Conservation (phyloP, 179 eudicot genomes). For the Pouteria campechiana region DNA sequence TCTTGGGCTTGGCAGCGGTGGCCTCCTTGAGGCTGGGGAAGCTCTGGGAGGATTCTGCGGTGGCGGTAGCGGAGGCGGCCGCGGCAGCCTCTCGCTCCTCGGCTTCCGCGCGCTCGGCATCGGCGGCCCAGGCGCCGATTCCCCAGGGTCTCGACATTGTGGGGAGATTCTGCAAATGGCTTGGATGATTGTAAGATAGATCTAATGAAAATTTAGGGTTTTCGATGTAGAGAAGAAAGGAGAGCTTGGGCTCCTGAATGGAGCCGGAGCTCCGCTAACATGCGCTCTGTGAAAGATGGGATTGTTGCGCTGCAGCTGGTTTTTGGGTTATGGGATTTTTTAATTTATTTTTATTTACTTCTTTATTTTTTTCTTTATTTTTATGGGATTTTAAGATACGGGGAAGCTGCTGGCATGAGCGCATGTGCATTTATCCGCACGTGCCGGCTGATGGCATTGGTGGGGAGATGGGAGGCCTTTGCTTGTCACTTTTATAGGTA, state of each 20-base stretch:
- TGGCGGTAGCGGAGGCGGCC: conserved; percentile 25
- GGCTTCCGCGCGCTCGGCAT: conserved; percentile 69
- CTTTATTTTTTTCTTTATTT: no score
- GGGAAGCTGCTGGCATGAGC: no score
- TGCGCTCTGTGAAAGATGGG: neutral
- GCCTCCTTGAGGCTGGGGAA: conserved; percentile 12
- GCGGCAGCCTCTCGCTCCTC: conserved; percentile 39
- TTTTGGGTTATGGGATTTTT: no score
- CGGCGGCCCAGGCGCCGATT: conserved; percentile 92
- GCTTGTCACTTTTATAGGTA: no score
- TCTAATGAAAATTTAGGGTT: neutral
- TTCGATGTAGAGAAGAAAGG: neutral
- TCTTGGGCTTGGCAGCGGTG: conserved; percentile 17
- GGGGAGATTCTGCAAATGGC: neutral
- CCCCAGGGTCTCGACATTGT: conserved; percentile 86
- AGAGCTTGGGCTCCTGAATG: conserved; percentile 20
- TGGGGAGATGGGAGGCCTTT: no score
- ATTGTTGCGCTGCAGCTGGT: no score
- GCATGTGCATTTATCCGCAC: no score
- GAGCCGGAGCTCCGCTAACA: conserved; percentile 21
- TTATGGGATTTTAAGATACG: no score
- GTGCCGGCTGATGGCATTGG: no score
- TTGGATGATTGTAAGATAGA: neutral
- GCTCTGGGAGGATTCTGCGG: conserved; percentile 10
- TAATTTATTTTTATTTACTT: no score